A percentile compares a stretch with the other conserved stretches of the same genome.
Evolutionary conservation across 2,329 filamentous ascomycete genomes (phyloP).

Genomic region (Atkinsonella texensis): DNA sequence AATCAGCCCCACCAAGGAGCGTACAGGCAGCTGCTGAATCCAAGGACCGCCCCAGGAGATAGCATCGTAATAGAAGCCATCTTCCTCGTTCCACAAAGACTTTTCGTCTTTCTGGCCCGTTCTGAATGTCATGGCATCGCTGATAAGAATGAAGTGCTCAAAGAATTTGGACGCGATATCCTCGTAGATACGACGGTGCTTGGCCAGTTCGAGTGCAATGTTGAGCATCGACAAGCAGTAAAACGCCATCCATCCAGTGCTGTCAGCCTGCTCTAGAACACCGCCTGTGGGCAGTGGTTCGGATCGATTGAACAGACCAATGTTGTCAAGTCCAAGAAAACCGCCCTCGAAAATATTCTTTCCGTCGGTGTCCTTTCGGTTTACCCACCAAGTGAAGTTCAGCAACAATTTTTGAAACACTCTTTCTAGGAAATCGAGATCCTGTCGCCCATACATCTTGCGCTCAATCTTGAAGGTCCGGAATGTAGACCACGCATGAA

Average conservation of each 20-base stretch:
- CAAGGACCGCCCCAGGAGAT: conserved; percentile 93
- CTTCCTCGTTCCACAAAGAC: conserved; percentile 91
- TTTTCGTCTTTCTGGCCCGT: conserved; percentile 58
- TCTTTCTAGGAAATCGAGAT: conserved; percentile 88
- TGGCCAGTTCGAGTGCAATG: conserved; percentile 87
- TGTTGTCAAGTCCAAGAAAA: conserved; percentile 92
- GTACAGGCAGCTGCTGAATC: conserved; percentile 83
- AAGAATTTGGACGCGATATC: conserved; percentile 98
- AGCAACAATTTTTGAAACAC: conserved; percentile 93
- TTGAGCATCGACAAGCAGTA: conserved; percentile 96
- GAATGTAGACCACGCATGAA: conserved; percentile 94
- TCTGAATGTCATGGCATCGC: conserved; percentile 88
- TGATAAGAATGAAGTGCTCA: conserved; percentile 96
- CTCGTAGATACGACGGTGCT: conserved; percentile 90
- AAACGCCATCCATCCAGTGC: conserved; percentile 98
- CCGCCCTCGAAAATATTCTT: conserved; percentile 98
- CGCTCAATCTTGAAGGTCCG: conserved; percentile 96
- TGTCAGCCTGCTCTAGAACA: conserved; percentile 90
- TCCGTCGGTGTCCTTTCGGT: conserved; percentile 84
- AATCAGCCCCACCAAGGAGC: conserved; percentile 86
- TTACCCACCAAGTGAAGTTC: conserved; percentile 99
- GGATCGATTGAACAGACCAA: conserved; percentile 92
- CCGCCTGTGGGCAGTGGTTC: conserved; percentile 90
- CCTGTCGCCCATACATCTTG: conserved; percentile 90
- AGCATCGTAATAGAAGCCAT: conserved; percentile 97